Evolutionary conservation across 768 basidiomycete species (phyloP).

Genomic region (Suillus lakei): DNA sequence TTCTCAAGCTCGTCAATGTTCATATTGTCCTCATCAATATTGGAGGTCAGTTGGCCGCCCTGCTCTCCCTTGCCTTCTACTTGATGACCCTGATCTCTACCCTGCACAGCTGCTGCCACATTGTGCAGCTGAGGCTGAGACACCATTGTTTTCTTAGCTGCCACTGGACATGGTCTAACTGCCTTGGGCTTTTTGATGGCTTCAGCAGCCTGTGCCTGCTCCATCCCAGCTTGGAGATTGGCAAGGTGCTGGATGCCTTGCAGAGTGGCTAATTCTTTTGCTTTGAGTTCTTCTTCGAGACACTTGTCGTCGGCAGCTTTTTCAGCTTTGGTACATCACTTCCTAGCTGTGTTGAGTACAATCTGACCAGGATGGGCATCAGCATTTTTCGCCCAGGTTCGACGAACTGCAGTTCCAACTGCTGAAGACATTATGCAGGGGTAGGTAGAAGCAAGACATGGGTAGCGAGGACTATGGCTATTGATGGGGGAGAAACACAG

Average conservation of each 20-base stretch:
- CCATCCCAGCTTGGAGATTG: slow-evolving; percentile 3
- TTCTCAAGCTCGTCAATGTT: neutral
- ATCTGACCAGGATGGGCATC: neutral
- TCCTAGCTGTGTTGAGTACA: neutral
- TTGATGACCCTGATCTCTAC: neutral
- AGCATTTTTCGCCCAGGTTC: neutral
- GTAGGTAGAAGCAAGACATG: neutral
- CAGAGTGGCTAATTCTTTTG: neutral
- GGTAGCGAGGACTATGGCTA: too few relatives aligned
- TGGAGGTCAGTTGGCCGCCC: neutral
- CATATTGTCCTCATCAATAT: neutral
- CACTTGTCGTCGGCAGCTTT: slow-evolving; percentile 13
- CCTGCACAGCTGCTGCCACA: neutral
- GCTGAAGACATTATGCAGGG: neutral
- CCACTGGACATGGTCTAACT: slow-evolving; percentile 4
- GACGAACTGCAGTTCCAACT: neutral
- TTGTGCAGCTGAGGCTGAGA: too few relatives aligned
- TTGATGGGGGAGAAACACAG: neutral
- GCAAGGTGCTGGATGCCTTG: slow-evolving; percentile 7
- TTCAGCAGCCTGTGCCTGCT: neutral
- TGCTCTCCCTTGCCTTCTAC: neutral
- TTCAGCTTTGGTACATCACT: slow-evolving; percentile 8
- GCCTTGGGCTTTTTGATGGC: neutral
- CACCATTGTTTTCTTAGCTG: neutral
- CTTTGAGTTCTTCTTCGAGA: slow-evolving; percentile 5